These are phyloP conservation scores for Starmerella vitae DNA, from an alignment of 805 yeast species.

Conservation along the genomic window DNA sequence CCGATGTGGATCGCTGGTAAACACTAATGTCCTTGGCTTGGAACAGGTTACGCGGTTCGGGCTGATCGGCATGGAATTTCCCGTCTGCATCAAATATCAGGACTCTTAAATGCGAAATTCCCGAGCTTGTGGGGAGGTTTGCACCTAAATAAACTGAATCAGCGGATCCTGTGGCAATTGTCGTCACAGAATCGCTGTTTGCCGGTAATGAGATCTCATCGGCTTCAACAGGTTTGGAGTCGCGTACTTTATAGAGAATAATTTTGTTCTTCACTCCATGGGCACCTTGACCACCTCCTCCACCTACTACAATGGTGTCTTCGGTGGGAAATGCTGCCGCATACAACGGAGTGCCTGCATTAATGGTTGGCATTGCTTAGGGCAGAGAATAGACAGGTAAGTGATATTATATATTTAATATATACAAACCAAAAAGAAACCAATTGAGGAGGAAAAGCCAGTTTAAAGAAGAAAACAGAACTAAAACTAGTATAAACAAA, in stretches of 20 bases:
- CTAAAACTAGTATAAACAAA: too few relatives aligned
- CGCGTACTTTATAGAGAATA: constrained; percentile 16
- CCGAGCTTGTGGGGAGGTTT: constrained; percentile 28
- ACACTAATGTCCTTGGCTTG: constrained; percentile 4
- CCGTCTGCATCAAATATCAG: constrained; percentile 5
- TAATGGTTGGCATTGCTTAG: too few relatives aligned
- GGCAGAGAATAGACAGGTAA: too few relatives aligned
- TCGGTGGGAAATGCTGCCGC: constrained; percentile 59
- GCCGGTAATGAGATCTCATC: constrained; percentile 20
- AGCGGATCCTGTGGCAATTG: constrained; percentile 44
- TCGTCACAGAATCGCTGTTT: constrained; percentile 74
- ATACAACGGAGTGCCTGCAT: constrained; percentile 46
- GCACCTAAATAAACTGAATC: constrained; percentile 30
- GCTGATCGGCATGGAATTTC: not conserved
- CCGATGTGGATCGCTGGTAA: constrained; percentile 17
- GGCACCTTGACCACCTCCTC: constrained; percentile 94
- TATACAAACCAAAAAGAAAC: too few relatives aligned
- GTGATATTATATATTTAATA: too few relatives aligned
- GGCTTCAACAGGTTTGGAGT: constrained; percentile 1
- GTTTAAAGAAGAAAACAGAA: too few relatives aligned
- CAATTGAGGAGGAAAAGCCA: too few relatives aligned
- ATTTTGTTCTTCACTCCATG: constrained; percentile 79
- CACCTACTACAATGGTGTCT: constrained; percentile 54
- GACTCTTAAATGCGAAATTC: constrained; percentile 53
- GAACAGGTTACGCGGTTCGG: constrained; percentile 5